Evolutionary conservation across 2,329 filamentous ascomycete genomes (phyloP).

Genomic region (Tolypocladium amazonense): DNA sequence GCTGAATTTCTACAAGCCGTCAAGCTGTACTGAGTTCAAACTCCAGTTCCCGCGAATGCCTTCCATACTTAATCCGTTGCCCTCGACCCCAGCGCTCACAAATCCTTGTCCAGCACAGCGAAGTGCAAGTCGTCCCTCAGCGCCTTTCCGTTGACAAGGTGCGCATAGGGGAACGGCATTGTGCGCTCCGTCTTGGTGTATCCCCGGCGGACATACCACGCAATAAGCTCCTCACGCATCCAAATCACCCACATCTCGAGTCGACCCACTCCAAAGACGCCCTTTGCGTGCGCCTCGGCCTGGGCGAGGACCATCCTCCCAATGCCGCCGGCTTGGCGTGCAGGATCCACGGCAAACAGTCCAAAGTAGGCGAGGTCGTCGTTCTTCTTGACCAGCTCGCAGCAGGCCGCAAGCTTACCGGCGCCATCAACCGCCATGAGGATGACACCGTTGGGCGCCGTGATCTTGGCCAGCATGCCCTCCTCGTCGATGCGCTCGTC

Average conservation of each 20-base stretch:
- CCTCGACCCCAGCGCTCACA: slow-evolving; percentile 5
- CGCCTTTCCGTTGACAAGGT: slow-evolving; percentile 22
- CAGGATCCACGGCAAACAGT: slow-evolving; percentile 35
- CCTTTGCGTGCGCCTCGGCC: slow-evolving; percentile 27
- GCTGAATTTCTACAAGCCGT: background rate
- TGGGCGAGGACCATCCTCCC: slow-evolving; percentile 27
- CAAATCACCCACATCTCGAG: slow-evolving; percentile 36
- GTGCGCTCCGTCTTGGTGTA: slow-evolving; percentile 28
- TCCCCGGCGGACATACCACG: slow-evolving; percentile 33
- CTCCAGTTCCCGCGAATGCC: background rate
- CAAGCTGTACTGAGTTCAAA: too few species aligned
- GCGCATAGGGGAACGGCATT: slow-evolving; percentile 29
- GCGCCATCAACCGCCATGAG: slow-evolving; percentile 23
- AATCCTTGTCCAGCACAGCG: slow-evolving; percentile 27
- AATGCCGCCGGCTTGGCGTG: slow-evolving; percentile 30
- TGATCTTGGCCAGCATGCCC: slow-evolving; percentile 28
- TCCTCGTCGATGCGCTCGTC: slow-evolving; percentile 30
- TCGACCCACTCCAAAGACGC: slow-evolving; percentile 17
- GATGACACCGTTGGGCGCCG: slow-evolving; percentile 21
- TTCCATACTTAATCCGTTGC: background rate
- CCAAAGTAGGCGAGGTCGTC: slow-evolving; percentile 29
- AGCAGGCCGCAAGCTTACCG: slow-evolving; percentile 27
- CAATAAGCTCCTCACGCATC: slow-evolving; percentile 30
- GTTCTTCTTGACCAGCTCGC: slow-evolving; percentile 24
- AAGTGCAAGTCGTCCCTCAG: slow-evolving; percentile 34